These are phyloP conservation scores for Phytophthora pinifolia DNA, from an alignment of 352 stramenopile species.

Conservation along the genomic window DNA sequence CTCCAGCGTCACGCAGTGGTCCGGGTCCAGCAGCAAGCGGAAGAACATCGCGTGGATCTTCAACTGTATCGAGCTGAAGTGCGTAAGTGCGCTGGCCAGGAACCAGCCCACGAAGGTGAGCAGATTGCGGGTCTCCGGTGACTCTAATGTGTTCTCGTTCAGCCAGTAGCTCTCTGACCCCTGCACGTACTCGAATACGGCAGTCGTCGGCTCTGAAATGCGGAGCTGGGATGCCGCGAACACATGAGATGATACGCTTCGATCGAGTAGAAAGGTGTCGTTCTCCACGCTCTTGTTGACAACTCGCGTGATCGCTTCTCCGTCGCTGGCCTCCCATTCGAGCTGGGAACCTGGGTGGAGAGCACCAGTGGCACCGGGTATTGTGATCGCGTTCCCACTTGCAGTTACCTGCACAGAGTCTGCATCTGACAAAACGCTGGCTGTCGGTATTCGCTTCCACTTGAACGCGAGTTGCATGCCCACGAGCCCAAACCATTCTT, in stretches of 20 bases:
- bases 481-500: slow-evolving; percentile 71
- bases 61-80: slow-evolving; percentile 43
- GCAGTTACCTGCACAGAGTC: slow-evolving; percentile 31
- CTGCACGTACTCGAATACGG: slow-evolving; percentile 60
- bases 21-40: slow-evolving; percentile 38
- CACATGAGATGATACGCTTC: slow-evolving; percentile 32
- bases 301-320: slow-evolving; percentile 37
- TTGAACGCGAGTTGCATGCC: slow-evolving; percentile 40
- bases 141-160: slow-evolving; percentile 44
- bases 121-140: slow-evolving; percentile 30
- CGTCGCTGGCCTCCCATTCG: slow-evolving; percentile 28
- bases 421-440: background rate
- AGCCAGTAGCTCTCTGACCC: slow-evolving; percentile 65
- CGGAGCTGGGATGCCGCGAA: slow-evolving; percentile 43
- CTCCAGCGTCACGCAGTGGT: slow-evolving; percentile 37
- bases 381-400: slow-evolving; percentile 52
- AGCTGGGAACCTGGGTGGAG: slow-evolving; percentile 39
- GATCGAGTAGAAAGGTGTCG: slow-evolving; percentile 52
- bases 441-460: slow-evolving; percentile 37
- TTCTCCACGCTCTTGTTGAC: slow-evolving; percentile 50
- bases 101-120: slow-evolving; percentile 65
- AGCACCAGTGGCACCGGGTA: slow-evolving; percentile 22
- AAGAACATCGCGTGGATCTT: slow-evolving; percentile 55
- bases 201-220: slow-evolving; percentile 38
- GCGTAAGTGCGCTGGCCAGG: slow-evolving; percentile 50